Base-by-base conservation (phyloP, 2,329 filamentous ascomycete genomes). In the Fusarium mexicanum region DNA sequence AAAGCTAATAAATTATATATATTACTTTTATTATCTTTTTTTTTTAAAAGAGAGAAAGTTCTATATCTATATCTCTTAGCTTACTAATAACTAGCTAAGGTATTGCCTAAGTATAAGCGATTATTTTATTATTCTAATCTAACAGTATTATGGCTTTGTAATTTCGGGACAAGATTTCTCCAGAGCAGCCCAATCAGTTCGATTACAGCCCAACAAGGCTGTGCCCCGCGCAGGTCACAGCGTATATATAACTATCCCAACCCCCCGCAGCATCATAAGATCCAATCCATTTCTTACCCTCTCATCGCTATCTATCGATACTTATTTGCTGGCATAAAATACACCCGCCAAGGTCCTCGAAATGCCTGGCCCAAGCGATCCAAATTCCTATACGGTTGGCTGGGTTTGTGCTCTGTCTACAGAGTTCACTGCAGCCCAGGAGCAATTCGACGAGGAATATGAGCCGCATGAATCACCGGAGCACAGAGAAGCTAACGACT, bases 281-380 rank as follows among this genome's bases (percentile, higher is more conserved):
- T 33, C 0, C 0, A 33, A 13, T 6, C 11, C 22, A 9, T 18
- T n/a, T 18, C 0, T 11, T 22, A 29, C 18, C 18, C 18, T 16
- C 6, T 29, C 20, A 16, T 48, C 24, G 8, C 22, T 33, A 2
- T 7, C 11, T 9, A 31, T 31, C 7, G 11, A 31, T 6, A 48
- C 4, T 14, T 14, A 8, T 16, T 17, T 10, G 4, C 11, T 2
- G 16, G n/a, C 46, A 11, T 31, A 17, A 9, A n/a, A 9, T 12
- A 31, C 10, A 4, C 10, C 22, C 8, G 6, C 7, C 8, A 1
- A 16, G 2, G 1, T 3, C 16, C 8, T 24, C 17, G 3, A 24
- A 1, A 51, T 51, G 48, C 4, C 17, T 2, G 16, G 20, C 2
- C 8, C 48, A 6, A 18, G 22, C 12, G 8, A 33, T 10, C 48